Evolutionary conservation across 768 basidiomycete genomes (phyloP), one percentile per base, ranked within the genome.

Genomic region (Pluteus cervinus): DNA sequence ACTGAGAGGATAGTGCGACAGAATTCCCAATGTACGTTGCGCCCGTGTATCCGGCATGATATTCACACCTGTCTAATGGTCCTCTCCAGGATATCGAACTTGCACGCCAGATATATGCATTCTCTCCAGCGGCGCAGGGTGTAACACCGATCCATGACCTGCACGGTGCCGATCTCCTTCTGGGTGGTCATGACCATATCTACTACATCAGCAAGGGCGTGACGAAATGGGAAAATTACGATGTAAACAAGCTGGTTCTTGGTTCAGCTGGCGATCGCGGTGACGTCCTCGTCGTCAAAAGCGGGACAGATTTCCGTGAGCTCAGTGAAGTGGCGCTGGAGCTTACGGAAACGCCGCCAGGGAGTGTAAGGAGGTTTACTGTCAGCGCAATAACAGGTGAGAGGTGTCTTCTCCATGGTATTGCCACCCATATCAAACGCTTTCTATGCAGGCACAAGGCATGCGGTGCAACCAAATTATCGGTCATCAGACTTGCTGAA

Each of bases 171-270:
- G 91, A 93, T 51, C 59, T 92, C 17, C 57, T 93, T 26, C 71
- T 93, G 2, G 91, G 91, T 4, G 91, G 91, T 2, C 91, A 94
- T 49, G 91, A 94, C 52, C 91, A 94, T 45, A 62, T 84, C 3
- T 89, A 87, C 60, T 89, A 75, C 52, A 70, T 75, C 28, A 76
- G 81, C 24, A 75, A 69, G 46, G 87, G 84, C 7, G 71, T 77
- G 11, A 68, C 63, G 26, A 54, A 62, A 4, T 89, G 86, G 86
- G 75, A 83, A 18, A 71, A 68, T 37, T 81, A 78, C 42, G 74
- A 88, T 44, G 52, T 67, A 14, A 60, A 55, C 3, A 47, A 68
- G 29, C 54, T 63, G 3, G 68, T 73, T 20, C 68, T 82, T 11
- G 89, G 85, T 20, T 76, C 78, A 5, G 84, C 88, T 48, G 65